A percentile compares a stretch with the other conserved stretches of the same genome.
Evolutionary conservation across 192 early-diverging fungal species (phyloP).

Genomic region (Rhizoclosmatium globosum): DNA sequence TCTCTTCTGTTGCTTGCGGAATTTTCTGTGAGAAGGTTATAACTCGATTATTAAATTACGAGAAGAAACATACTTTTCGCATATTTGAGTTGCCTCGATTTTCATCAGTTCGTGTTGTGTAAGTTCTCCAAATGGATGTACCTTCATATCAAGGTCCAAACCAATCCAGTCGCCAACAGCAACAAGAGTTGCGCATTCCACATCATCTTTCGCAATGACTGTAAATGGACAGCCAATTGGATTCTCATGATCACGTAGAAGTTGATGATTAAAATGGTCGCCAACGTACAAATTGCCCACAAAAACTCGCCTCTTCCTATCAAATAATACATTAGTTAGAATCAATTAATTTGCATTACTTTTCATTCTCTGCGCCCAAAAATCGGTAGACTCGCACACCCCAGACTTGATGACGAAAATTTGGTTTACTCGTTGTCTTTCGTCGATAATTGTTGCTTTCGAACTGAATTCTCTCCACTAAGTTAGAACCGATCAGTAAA

Average conservation of each 20-base stretch:
- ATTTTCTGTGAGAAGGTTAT: neutral
- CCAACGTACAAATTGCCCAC: conserved; percentile 11
- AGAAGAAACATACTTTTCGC: neutral
- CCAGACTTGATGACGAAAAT: conserved; percentile 19
- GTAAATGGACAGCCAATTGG: conserved; percentile 7
- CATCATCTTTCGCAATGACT: neutral
- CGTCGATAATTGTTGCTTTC: conserved; percentile 12
- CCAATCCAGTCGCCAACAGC: conserved; percentile 15
- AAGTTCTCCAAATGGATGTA: neutral
- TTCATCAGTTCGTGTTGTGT: conserved; percentile 4
- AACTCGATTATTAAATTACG: neutral
- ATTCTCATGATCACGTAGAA: neutral
- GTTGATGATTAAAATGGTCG: conserved; percentile 23
- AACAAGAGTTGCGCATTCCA: conserved; percentile 10
- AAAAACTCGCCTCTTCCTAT: neutral
- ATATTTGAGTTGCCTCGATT: neutral
- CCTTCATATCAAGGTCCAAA: neutral
- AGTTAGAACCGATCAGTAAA: too few species aligned
- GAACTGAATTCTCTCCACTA: conserved; percentile 2
- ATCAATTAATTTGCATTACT: neutral
- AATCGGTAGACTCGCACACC: neutral
- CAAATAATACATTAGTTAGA: neutral
- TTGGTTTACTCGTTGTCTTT: conserved; percentile 18
- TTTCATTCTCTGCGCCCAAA: neutral
- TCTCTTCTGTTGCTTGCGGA: neutral